Base-by-base conservation (phyloP, 2,329 filamentous ascomycete species). In the Fusarium annulatum region DNA sequence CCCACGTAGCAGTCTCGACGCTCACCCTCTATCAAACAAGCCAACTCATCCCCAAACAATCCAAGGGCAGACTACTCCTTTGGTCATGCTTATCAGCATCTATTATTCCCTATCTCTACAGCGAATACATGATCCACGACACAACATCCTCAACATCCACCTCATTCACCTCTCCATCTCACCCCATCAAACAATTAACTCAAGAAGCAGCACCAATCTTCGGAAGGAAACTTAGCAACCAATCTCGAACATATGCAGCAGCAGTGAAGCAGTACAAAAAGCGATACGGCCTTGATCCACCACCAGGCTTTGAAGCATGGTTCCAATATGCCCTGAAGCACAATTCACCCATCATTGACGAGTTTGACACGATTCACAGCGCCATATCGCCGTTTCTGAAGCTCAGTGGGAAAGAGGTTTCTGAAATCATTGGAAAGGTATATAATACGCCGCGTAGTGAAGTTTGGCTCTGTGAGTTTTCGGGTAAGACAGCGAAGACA, bases 241-340 rank as follows among this genome's bases (percentile, higher is more conserved):
- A 87, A 57, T 87, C 86, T 0, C 74, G 64, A 18, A 83, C 67
- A 1, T 81, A 80, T n/a, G 28, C 71, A 3, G 80, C 76, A 2
- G 86, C 85, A 0, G 57, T 74, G 1, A 58, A 55, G 1, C 85
- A 87, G 68, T 89, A 88, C 60, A 78, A 69, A 14, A 81, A 81
- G 4, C 81, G 86, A 26, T 87, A 88, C 62, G 69, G 67, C 0
- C 73, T 82, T 3, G 79, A 84, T 2, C 86, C 86, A 0, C 87
- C 87, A 0, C 77, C 79, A 0, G 86, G 87, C 0, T 88, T 88
- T 36, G 76, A 84, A 3, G 77, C 69, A 7, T 88, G 86, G 87
- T 85, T 81, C 28, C 71, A 81, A 2, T 87, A 82, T 53, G 86
- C 86, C 2, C 56, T 73, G 4, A 69, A 72, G 1, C 77, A 85